Conservation (phyloP, 768 basidiomycete genomes). For the Rhizopogon roseolus region DNA sequence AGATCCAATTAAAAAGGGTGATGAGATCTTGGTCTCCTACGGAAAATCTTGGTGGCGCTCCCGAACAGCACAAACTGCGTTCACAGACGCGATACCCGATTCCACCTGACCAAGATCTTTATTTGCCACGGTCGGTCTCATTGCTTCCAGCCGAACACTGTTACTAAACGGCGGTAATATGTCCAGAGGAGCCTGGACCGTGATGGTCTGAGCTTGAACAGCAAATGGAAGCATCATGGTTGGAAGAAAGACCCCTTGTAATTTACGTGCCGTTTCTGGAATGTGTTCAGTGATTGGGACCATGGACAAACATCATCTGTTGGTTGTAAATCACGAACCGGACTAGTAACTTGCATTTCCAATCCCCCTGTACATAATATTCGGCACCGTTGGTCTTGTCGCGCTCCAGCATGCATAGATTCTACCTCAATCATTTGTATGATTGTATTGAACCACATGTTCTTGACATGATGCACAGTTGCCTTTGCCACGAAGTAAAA, state of each 20-base stretch:
- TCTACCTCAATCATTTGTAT: too few species aligned
- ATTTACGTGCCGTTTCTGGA: constrained; percentile 8
- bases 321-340: not conserved
- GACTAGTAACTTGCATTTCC: not conserved
- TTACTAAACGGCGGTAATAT: not conserved
- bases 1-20: constrained; percentile 64
- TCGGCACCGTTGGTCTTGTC: too few species aligned
- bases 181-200: not conserved
- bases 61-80: constrained; percentile 7
- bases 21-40: constrained; percentile 85
- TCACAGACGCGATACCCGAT: not conserved
- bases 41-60: constrained; percentile 82
- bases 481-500: too few species aligned
- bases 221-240: not conserved
- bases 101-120: not conserved
- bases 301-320: not conserved
- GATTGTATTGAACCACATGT: too few species aligned
- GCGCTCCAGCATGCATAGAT: too few species aligned
- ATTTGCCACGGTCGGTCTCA: not conserved
- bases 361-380: too few species aligned
- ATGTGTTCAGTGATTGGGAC: not conserved
- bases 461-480: too few species aligned
- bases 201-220: not conserved
- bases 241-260: not conserved
- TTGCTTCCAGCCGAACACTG: not conserved